phyloP scores from a whole-genome alignment of 176 grass and related monocot species.

The Bonia amplexicaulis region DNA sequence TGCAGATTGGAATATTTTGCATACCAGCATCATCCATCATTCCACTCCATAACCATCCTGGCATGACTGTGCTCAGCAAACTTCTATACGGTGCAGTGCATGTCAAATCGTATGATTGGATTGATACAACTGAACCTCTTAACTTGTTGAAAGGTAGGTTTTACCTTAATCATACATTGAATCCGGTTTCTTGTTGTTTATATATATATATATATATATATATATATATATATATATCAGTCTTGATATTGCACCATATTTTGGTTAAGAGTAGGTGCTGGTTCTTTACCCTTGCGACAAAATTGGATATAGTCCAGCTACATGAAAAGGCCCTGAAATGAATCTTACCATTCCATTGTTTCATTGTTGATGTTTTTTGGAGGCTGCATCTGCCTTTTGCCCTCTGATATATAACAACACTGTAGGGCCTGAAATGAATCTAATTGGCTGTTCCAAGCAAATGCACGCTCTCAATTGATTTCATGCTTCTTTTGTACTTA shows the following conservation, averaged over 20 bases:
- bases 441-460: too few species aligned
- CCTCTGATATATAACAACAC: neutral
- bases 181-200: neutral
- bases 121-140: constrained; percentile 23
- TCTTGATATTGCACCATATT: neutral
- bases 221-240: neutral
- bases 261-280: neutral
- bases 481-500: neutral
- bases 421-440: neutral
- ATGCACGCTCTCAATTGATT: neutral
- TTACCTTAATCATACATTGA: neutral
- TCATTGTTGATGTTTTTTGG: neutral
- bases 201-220: neutral
- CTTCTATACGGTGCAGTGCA: constrained; percentile 60
- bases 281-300: neutral
- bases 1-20: constrained; percentile 83
- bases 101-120: constrained; percentile 69
- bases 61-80: constrained; percentile 73
- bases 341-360: neutral
- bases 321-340: neutral
- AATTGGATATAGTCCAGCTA: neutral
- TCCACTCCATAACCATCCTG: constrained; percentile 77
- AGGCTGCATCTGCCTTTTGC: neutral
- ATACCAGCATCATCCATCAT: constrained; percentile 75
- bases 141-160: constrained; percentile 38